Conservation (phyloP, 192 early-diverging fungal species). For the Spinellus fusiger region DNA sequence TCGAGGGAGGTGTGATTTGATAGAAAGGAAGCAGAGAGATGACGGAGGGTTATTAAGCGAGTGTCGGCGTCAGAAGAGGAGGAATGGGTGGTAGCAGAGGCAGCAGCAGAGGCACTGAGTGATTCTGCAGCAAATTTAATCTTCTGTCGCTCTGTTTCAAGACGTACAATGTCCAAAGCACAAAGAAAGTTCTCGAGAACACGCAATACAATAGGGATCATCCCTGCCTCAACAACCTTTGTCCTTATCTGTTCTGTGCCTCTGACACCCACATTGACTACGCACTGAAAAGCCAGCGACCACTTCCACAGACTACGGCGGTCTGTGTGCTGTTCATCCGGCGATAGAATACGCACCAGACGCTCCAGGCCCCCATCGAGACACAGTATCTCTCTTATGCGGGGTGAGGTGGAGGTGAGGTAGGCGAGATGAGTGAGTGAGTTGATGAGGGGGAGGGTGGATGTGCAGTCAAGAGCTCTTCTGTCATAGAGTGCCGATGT, state of each 20-base stretch:
- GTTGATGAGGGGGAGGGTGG: constrained; percentile 79
- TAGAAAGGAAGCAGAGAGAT: too few relatives aligned
- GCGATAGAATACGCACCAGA: constrained; percentile 70
- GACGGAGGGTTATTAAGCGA: too few relatives aligned
- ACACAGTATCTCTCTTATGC: constrained; percentile 74
- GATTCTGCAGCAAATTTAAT: too few relatives aligned
- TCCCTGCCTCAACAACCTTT: constrained; percentile 80
- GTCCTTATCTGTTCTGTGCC: constrained; percentile 76
- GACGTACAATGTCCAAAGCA: constrained; percentile 31
- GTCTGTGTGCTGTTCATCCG: constrained; percentile 38
- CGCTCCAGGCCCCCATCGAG: constrained; percentile 87
- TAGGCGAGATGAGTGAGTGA: constrained; percentile 88
- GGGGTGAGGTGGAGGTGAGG: constrained; percentile 73
- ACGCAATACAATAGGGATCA: constrained; percentile 74
- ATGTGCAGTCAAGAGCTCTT: constrained; percentile 85
- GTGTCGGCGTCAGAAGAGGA: too few relatives aligned
- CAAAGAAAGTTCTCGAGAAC: constrained; percentile 63
- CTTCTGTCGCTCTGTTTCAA: constrained; percentile 2
- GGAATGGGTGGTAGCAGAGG: too few relatives aligned
- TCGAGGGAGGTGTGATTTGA: too few relatives aligned
- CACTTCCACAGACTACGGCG: constrained; percentile 72
- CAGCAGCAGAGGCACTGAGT: too few relatives aligned
- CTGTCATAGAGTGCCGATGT: constrained; percentile 85
- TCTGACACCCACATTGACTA: constrained; percentile 82
- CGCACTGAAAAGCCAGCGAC: constrained; percentile 77